phyloP scores from a whole-genome alignment of 2,329 filamentous ascomycete genomes.

The Ceratocystis eucalypticola region DNA sequence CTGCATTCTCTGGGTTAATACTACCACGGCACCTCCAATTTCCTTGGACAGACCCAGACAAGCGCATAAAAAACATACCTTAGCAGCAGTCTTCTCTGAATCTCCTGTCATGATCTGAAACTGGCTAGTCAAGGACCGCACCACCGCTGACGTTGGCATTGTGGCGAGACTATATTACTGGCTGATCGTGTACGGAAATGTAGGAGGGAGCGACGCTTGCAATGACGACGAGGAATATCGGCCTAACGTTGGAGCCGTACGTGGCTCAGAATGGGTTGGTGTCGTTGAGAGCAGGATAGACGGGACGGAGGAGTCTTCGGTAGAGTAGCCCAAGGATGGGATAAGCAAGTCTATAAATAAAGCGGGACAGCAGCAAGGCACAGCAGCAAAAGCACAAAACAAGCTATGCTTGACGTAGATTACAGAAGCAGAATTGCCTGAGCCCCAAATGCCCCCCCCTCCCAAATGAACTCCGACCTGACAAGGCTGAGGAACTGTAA shows the following conservation, averaged over 20 bases:
- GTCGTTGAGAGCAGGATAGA: no score
- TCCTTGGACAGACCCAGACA: not conserved
- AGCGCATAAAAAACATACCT: slow-evolving; percentile 28
- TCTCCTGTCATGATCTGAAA: slow-evolving; percentile 34
- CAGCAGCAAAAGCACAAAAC: not conserved
- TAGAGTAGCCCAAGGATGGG: not conserved
- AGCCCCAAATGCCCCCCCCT: not conserved
- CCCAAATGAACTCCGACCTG: not conserved
- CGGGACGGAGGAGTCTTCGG: not conserved
- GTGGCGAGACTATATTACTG: not conserved
- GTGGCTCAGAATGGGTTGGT: not conserved
- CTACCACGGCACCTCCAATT: not conserved
- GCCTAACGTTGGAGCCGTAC: not conserved
- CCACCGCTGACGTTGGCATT: slow-evolving; percentile 19
- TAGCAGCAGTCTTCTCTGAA: slow-evolving; percentile 32
- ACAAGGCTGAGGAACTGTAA: not conserved
- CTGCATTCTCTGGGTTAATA: slow-evolving; percentile 9
- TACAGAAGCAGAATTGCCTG: not conserved
- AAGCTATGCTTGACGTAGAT: not conserved
- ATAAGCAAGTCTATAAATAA: not conserved
- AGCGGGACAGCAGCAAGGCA: not conserved
- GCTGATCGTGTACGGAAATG: no score
- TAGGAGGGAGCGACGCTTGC: no score
- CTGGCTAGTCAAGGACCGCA: slow-evolving; percentile 31
- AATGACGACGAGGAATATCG: no score